Percentiles rank a stretch among this genome's conserved stretches.
Conservation (phyloP, 176 grass and related monocot species). For the Rhipidocladum racemiflorum region DNA sequence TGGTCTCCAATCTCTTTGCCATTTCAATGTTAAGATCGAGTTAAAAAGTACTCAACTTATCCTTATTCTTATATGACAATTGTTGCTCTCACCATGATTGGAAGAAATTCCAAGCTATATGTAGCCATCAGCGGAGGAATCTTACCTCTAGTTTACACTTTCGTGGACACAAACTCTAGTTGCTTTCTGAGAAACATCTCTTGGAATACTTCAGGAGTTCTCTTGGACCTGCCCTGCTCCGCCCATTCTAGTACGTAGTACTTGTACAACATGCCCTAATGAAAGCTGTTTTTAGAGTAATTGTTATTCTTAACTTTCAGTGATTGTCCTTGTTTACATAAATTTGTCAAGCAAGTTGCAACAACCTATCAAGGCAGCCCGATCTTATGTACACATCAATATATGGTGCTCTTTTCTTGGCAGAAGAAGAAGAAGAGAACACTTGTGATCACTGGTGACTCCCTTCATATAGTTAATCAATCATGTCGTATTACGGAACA, state of each 20-base stretch:
- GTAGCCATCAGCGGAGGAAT: not conserved
- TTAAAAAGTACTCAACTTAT: not conserved
- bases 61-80: not conserved
- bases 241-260: not conserved
- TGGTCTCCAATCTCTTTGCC: not conserved
- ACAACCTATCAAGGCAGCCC: not conserved
- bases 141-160: not conserved
- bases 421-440: slow-evolving; percentile 25
- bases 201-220: not conserved
- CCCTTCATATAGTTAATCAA: not conserved
- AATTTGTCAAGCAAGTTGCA: not conserved
- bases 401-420: not conserved
- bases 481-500: slow-evolving; percentile 8
- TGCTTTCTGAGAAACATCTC: not conserved
- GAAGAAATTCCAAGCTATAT: not conserved
- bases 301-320: not conserved
- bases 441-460: not conserved
- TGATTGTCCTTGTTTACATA: slow-evolving; percentile 19
- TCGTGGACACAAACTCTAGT: too few species aligned
- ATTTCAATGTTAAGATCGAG: not conserved
- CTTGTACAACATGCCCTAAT: not conserved
- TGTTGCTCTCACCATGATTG: not conserved
- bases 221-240: not conserved
- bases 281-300: not conserved
- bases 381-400: not conserved